A percentile compares a stretch with the other conserved stretches of the same genome.
Conservation (phyloP, 257 asterid species). For the Agastache rugosa region DNA sequence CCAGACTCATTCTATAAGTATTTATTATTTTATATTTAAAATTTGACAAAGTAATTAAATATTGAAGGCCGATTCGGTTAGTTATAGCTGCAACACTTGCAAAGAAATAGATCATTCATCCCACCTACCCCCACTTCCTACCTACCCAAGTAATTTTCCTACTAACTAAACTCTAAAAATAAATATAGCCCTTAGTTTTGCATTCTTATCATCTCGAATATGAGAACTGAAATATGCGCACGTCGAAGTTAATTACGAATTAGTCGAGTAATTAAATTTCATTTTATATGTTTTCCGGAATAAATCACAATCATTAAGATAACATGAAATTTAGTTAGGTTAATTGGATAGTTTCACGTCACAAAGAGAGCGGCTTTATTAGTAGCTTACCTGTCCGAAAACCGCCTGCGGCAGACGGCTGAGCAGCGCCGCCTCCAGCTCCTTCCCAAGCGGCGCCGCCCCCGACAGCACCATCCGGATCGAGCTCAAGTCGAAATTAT, state of each 20-base stretch:
- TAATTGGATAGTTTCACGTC: background rate
- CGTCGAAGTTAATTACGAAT: too few relatives aligned
- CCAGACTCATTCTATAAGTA: background rate
- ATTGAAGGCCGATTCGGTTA: background rate
- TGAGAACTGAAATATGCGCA: background rate
- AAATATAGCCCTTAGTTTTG: background rate
- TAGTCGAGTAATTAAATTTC: background rate
- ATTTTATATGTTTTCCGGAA: background rate
- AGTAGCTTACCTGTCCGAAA: conserved; percentile 91
- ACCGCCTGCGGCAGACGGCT: conserved; percentile 76
- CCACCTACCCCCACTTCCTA: conserved; percentile 30
- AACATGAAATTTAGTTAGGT: conserved; percentile 36
- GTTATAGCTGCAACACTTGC: background rate
- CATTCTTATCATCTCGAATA: background rate
- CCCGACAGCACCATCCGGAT: conserved; percentile 74
- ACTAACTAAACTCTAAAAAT: background rate
- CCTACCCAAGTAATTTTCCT: conserved; percentile 18
- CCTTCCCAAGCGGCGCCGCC: conserved; percentile 93
- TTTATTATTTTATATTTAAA: background rate
- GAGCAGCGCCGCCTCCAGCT: conserved; percentile 68
- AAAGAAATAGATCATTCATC: background rate
- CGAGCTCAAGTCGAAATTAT: conserved; percentile 67
- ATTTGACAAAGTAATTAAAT: background rate
- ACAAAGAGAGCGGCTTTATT: conserved; percentile 9
- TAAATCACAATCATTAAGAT: conserved; percentile 39